phyloP scores from a whole-genome alignment of 768 basidiomycete species.

The Hygrocybe punicea region DNA sequence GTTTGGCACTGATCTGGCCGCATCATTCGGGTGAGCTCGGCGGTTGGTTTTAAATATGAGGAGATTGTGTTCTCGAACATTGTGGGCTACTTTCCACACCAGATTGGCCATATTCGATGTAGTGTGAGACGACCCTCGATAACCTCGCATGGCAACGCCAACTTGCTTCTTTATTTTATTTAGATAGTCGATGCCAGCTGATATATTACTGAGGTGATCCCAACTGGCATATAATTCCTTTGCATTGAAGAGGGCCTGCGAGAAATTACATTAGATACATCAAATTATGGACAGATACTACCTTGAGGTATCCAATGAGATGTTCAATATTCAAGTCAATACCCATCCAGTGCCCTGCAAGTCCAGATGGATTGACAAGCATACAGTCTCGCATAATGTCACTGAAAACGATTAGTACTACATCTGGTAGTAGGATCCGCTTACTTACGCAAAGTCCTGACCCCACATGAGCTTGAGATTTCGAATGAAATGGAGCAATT shows the following conservation, averaged over 20 bases:
- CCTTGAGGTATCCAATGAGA: slow-evolving; percentile 34
- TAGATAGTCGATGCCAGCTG: slow-evolving; percentile 28
- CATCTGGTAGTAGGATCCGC: background rate
- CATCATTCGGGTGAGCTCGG: background rate
- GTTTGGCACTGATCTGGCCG: background rate
- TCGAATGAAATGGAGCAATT: slow-evolving; percentile 28
- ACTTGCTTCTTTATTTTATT: slow-evolving; percentile 31
- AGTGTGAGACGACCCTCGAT: slow-evolving; percentile 28
- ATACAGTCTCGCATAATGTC: slow-evolving; percentile 38
- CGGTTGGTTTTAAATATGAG: background rate
- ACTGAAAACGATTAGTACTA: slow-evolving; percentile 12
- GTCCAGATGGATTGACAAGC: slow-evolving; percentile 32
- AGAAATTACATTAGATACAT: background rate
- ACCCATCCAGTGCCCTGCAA: slow-evolving; percentile 33
- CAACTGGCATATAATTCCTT: slow-evolving; percentile 34
- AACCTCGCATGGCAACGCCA: slow-evolving; percentile 18
- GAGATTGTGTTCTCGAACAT: background rate
- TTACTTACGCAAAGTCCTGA: slow-evolving; percentile 27
- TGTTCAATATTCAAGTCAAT: slow-evolving; percentile 41
- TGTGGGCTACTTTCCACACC: slow-evolving; percentile 5
- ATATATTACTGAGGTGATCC: slow-evolving; percentile 34
- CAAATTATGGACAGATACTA: background rate
- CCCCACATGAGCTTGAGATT: slow-evolving; percentile 35
- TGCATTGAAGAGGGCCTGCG: slow-evolving; percentile 13
- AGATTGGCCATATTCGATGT: background rate